Evolutionary conservation across 257 asterid species (phyloP).

Genomic region (Jasminum sambac): DNA sequence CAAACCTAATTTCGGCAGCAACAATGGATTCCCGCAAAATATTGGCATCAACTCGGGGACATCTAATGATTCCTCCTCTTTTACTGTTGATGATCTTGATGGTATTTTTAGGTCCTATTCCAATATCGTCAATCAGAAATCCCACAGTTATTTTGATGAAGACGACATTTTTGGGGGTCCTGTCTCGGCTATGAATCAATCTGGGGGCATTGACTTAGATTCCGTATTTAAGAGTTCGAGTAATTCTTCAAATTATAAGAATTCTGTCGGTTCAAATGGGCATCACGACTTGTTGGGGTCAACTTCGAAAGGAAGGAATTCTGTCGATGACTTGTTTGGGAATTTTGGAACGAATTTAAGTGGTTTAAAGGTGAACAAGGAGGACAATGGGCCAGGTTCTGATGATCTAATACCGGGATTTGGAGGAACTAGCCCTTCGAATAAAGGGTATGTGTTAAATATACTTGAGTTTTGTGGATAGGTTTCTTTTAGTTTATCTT

Average conservation of each 20-base stretch:
- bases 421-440: constrained; percentile 42
- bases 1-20: constrained; percentile 23
- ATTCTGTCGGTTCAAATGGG: constrained; percentile 29
- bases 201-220: constrained; percentile 54
- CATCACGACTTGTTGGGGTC: constrained; percentile 46
- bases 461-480: constrained; percentile 16
- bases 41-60: constrained; percentile 30
- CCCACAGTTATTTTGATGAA: constrained; percentile 31
- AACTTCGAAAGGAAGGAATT: constrained; percentile 30
- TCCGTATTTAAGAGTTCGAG: constrained; percentile 44
- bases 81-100: constrained; percentile 65
- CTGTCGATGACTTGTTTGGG: constrained; percentile 59
- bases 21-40: constrained; percentile 27
- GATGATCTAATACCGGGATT: constrained; percentile 67
- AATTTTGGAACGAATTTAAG: constrained; percentile 36
- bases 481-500: neutral
- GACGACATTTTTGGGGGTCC: constrained; percentile 60
- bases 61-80: constrained; percentile 39
- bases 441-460: constrained; percentile 31
- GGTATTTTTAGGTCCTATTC: constrained; percentile 53
- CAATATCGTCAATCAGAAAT: constrained; percentile 15
- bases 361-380: constrained; percentile 24
- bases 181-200: constrained; percentile 35
- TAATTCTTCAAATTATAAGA: constrained; percentile 23
- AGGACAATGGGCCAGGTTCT: constrained; percentile 32